Evolutionary conservation across 495 filamentous ascomycete genomes (phyloP).

Genomic region (Cercophora samala): DNA sequence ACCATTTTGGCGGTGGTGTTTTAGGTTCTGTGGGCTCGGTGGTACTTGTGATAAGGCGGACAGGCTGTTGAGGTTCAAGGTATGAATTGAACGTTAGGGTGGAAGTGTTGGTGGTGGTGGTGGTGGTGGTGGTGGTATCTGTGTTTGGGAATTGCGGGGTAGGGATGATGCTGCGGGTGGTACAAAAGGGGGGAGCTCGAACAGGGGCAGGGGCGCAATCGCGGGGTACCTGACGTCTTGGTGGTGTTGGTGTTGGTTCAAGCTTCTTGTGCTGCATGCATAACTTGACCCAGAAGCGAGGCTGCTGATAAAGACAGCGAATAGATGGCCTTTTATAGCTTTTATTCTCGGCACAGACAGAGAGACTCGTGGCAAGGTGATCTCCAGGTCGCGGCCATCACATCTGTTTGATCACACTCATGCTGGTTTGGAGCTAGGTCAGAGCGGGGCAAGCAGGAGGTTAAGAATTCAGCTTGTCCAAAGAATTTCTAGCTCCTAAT

Average conservation of each 20-base stretch:
- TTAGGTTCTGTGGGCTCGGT: background rate
- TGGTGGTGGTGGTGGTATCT: background rate
- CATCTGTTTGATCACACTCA: background rate
- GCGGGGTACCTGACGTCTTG: background rate
- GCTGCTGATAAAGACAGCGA: background rate
- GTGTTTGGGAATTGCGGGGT: constrained; percentile 9
- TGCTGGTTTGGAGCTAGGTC: background rate
- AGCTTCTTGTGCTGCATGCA: background rate
- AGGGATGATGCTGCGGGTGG: background rate
- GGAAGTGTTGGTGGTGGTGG: background rate
- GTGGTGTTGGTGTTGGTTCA: background rate
- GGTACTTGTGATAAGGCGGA: constrained; percentile 4
- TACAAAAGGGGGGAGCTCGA: background rate
- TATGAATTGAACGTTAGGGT: background rate
- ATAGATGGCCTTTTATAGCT: background rate
- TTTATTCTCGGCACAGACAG: background rate
- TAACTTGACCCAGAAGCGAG: background rate
- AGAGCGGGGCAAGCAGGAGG: background rate
- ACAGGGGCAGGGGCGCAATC: background rate
- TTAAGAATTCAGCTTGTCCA: background rate
- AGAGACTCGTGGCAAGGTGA: background rate
- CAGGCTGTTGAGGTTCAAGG: background rate
- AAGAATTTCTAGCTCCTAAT: background rate
- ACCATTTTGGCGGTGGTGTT: constrained; percentile 51
- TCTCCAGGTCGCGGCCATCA: background rate